Percentiles rank a stretch among this genome's conserved stretches.
phyloP scores from a whole-genome alignment of 1,139 yeast species.

The Blastobotrys arbuscula region DNA sequence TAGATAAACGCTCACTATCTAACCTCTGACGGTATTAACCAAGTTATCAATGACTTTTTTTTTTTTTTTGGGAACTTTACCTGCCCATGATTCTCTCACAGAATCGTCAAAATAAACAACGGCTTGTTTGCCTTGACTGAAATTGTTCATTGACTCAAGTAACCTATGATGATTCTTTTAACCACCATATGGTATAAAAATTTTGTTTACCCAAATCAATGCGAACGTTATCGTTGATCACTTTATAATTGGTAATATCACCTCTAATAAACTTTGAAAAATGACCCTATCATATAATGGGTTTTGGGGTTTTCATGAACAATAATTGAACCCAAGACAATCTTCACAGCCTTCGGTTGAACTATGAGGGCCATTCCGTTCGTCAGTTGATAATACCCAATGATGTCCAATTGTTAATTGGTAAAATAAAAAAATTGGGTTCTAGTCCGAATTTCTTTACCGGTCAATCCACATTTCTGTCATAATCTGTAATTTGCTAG shows the following conservation, averaged over 20 bases:
- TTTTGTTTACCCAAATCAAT: background rate
- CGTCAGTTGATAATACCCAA: conserved; percentile 15
- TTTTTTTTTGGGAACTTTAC: conserved; percentile 10
- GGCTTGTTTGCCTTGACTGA: conserved; percentile 9
- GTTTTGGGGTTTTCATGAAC: conserved; percentile 11
- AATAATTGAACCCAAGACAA: conserved; percentile 12
- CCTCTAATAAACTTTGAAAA: conserved; percentile 19
- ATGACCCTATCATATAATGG: conserved; percentile 17
- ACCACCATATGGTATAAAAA: conserved; percentile 11
- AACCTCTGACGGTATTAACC: conserved; percentile 12
- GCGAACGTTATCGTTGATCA: conserved; percentile 10
- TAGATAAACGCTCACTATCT: too few species aligned
- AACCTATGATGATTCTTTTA: conserved; percentile 14
- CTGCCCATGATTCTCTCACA: conserved; percentile 1
- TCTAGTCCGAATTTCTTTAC: conserved; percentile 8
- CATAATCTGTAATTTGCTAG: conserved; percentile 12
- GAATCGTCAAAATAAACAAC: conserved; percentile 4
- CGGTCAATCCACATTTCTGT: conserved; percentile 11
- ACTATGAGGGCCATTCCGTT: conserved; percentile 13
- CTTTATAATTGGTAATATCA: conserved; percentile 15
- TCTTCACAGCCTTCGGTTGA: conserved; percentile 11
- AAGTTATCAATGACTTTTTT: conserved; percentile 10
- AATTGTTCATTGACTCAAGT: conserved; percentile 13
- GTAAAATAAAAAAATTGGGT: conserved; percentile 13
- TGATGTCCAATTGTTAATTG: conserved; percentile 13